phyloP scores from a whole-genome alignment of 495 filamentous ascomycete species.

The Hypomontagnella submonticulosa region DNA sequence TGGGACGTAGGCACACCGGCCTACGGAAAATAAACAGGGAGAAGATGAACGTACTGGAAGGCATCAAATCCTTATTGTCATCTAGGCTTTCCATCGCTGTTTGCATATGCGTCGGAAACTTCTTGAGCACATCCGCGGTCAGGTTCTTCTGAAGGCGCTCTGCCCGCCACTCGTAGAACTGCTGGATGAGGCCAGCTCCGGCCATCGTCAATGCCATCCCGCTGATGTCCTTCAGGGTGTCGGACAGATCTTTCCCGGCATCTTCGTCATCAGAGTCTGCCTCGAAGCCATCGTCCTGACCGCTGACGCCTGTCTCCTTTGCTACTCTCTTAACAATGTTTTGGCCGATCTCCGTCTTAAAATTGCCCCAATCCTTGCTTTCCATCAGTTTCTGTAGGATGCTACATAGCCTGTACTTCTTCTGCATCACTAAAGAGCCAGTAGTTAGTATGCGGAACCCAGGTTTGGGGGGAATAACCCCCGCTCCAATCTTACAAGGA shows the following conservation, averaged over 20 bases:
- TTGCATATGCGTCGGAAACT: slow-evolving; percentile 48
- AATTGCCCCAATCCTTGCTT: slow-evolving; percentile 33
- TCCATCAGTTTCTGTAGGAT: slow-evolving; percentile 43
- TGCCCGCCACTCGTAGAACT: slow-evolving; percentile 48
- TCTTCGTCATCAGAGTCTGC: slow-evolving; percentile 44
- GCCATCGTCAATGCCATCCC: slow-evolving; percentile 42
- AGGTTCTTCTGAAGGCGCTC: slow-evolving; percentile 48
- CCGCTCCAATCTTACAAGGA: too few relatives aligned
- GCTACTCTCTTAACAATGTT: slow-evolving; percentile 16
- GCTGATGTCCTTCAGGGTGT: slow-evolving; percentile 39
- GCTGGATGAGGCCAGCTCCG: slow-evolving; percentile 45
- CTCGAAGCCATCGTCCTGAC: slow-evolving; percentile 20
- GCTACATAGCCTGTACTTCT: slow-evolving; percentile 53
- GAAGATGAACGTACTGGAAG: slow-evolving; percentile 43
- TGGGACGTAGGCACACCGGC: background rate
- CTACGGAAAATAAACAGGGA: slow-evolving; percentile 13
- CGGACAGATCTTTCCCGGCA: slow-evolving; percentile 14
- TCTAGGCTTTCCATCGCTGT: slow-evolving; percentile 52
- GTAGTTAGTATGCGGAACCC: background rate
- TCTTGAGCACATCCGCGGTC: slow-evolving; percentile 49
- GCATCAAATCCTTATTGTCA: slow-evolving; percentile 53
- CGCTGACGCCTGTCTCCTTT: slow-evolving; percentile 9
- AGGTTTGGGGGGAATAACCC: too few relatives aligned
- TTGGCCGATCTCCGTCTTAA: slow-evolving; percentile 32
- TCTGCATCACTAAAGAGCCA: slow-evolving; percentile 43